Evolutionary conservation across 2,329 filamentous ascomycete species (phyloP).

Genomic region (Colletotrichum sp.): DNA sequence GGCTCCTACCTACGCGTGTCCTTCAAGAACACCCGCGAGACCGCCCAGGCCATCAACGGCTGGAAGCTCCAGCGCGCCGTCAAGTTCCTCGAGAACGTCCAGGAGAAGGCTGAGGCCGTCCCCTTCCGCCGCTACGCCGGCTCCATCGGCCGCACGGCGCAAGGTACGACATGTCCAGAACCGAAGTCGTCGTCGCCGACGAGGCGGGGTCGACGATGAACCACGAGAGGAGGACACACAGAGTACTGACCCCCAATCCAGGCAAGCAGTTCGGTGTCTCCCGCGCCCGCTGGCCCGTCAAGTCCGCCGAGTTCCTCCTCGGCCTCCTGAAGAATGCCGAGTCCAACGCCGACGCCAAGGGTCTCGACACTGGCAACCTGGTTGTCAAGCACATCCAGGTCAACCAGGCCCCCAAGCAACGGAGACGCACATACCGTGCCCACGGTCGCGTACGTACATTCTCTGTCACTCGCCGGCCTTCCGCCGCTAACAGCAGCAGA

Average conservation of each 20-base stretch:
- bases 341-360: conserved; percentile 96
- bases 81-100: conserved; percentile 97
- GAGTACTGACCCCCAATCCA: conserved; percentile 39
- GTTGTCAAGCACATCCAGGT: conserved; percentile 99
- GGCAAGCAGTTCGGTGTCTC: conserved; percentile 99
- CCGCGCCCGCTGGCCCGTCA: conserved; percentile 98
- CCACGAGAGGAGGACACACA: not conserved
- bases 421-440: conserved; percentile 98
- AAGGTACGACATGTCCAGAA: conserved; percentile 75
- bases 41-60: conserved; percentile 98
- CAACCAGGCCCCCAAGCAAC: conserved; percentile 99
- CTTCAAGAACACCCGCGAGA: conserved; percentile 99
- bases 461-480: not conserved
- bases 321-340: conserved; percentile 97
- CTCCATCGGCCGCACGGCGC: conserved; percentile 91
- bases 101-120: conserved; percentile 95
- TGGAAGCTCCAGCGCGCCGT: conserved; percentile 97
- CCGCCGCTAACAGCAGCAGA: conserved; percentile 58
- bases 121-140: conserved; percentile 98
- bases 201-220: conserved; percentile 9
- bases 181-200: not conserved
- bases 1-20: conserved; percentile 98
- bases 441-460: conserved; percentile 91
- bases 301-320: conserved; percentile 98
- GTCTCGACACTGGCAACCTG: conserved; percentile 95